Base-by-base conservation (phyloP, 345 rosid species). In the Populus ilicifolia region DNA sequence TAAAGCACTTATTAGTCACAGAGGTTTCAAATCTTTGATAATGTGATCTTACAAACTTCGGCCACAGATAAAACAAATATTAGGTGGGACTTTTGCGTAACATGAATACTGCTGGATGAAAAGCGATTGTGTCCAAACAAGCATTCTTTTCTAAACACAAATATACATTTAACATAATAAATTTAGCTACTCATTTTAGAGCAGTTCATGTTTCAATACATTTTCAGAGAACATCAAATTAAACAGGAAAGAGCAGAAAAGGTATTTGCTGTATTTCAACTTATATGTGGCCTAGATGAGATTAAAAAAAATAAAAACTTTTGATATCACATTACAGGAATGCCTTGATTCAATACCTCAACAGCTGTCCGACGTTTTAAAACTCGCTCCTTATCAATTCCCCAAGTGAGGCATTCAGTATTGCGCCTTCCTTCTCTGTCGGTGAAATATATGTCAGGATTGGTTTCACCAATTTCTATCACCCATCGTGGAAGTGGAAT, bases 341-440 rank as follows among this genome's bases (percentile, higher is more conserved):
- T 13, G 50, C 5, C 50, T 46, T 46, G 0, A 46, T 44, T 71
- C 33, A 33, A 62, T 94, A 93, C 98, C 98, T 96, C 99, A 43
- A 91, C 71, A 69, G 97, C 99, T 87, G 98, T 96, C 62, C 98
- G 87, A 71, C 98, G 96, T 85, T 87, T 90, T 83, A 96, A 84
- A 59, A 89, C 90, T 72, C 99, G 90, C 78, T 96, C 99, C 86
- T 86, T 93, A 82, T 96, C 97, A 78, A 93, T 83, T 71, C 98
- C 99, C 97, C 97, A 96, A 38, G 99, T 89, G 64, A 96, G 99
- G 78, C 97, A 96, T 84, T 96, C 99, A n/a, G 93, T 92, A 78
- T 96, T 93, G 73, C 90, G 89, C 83, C 99, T 93, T 77, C 96
- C 98, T 78, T 93, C 99, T 89, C 90, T 90, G 83, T 96, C 98